Evolutionary conservation across 176 grass and related monocot species (phyloP), one percentile per base, ranked within the genome.

Genomic region (Stipa capillata): DNA sequence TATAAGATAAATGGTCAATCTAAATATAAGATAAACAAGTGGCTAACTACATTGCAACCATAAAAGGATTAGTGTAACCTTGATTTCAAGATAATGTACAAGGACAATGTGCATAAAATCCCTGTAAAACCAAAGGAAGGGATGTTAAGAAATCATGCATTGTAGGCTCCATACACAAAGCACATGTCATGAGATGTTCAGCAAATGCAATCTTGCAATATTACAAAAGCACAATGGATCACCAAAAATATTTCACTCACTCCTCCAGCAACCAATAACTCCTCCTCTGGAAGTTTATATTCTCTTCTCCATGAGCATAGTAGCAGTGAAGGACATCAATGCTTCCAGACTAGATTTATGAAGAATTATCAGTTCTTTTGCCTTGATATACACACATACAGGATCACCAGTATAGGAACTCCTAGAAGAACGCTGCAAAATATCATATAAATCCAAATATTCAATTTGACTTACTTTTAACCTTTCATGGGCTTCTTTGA

Each of bases 251-350:
- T 43, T 83, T 25, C 68, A 83, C 91, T 88, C 89, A 97, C 95
- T 91, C 95, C 76, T 97, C 95, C 73, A 97, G 86, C 92, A 97
- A 90, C 95, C 95, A 97, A 78, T 97, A 97, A 71, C 80, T 94
- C 88, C 95, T 89, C 83, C 95, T 90, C 73, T 97, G 92, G 49
- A 97, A 97, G 76, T 91, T 90, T 59, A 87, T 86, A 32, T 97
- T 97, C 39, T 92, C 95, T 82, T 97, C 89, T 55, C 95, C 95
- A 79, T 97, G 95, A 60, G 95, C 95, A 77, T 97, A 97, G 69
- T 97, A 97, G 77, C 95, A 97, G 78, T 97, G 95, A 63, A 97
- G 89, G 18, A 97, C 92, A 90, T 97, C 95, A 31, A 97, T 56
- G 82, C 89, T 94, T 86, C 94, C 94, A 55, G 72, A 93, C 94